Percentiles rank a stretch among this genome's conserved stretches.
phyloP scores from a whole-genome alignment of 306 rosid species.

The Vigna angularis region DNA sequence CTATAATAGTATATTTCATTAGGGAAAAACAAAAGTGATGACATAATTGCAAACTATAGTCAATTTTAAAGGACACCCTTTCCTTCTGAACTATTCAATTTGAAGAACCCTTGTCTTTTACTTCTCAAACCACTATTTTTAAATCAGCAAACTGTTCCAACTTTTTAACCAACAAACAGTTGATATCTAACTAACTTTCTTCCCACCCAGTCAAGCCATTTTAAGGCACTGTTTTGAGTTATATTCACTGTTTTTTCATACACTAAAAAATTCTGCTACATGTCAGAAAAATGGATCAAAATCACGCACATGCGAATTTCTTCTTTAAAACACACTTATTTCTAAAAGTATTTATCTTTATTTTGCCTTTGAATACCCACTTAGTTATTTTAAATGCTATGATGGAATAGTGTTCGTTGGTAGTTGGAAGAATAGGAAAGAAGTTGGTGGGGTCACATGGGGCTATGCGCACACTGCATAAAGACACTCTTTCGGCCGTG shows the following conservation, averaged over 20 bases:
- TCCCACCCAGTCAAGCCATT: no score
- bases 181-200: no score
- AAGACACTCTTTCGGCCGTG: conserved; percentile 38
- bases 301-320: neutral
- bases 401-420: neutral
- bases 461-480: conserved; percentile 10
- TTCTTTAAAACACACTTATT: neutral
- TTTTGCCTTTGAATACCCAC: neutral
- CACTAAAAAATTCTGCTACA: neutral
- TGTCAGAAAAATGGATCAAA: neutral
- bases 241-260: no score
- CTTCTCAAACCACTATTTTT: neutral
- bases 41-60: neutral
- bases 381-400: no score
- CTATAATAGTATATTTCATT: neutral
- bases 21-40: neutral
- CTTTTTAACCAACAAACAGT: no score
- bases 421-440: conserved; percentile 6
- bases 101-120: neutral
- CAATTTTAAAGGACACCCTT: neutral
- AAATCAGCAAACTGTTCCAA: neutral
- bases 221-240: no score
- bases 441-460: conserved; percentile 39
- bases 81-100: neutral
- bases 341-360: neutral